Base-by-base conservation (phyloP, 208 protist genomes). In the Crithidia brevicula region DNA sequence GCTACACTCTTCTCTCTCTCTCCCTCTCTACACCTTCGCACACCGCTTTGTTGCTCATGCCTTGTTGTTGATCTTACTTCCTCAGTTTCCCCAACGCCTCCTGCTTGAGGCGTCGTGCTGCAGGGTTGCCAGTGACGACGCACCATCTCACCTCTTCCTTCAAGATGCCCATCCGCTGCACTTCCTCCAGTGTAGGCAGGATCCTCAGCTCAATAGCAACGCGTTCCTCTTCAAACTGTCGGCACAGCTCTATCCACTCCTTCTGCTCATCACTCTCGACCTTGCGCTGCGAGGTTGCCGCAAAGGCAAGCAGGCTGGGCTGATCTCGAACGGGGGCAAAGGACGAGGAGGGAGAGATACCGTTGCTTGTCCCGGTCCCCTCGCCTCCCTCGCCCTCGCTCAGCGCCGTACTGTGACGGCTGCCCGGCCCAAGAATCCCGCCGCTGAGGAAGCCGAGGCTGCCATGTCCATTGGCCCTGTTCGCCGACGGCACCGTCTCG, bases 111-210 rank as follows among this genome's bases (percentile, higher is more conserved):
- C 33, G 42, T 38, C 72, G 56, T 34, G 57, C 74, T 6, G 42
- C 63, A 6, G 70, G 67, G 18, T 64, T 36, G 6, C 69, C 73
- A 16, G 70, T 69, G 25, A 57, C 52, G 6, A 81, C 46, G 20
- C 65, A 72, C 79, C 79, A 82, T 46, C 79, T 46, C 28, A 83
- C 67, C 65, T 79, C 72, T 31, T 83, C 79, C 51, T 66, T 77
- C 27, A 85, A 23, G 16, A 85, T 77, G 1, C 54, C 38, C 45
- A 77, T 67, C 22, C 79, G 72, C 9, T 45, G 60, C 23, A 62
- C 64, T 27, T 79, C 62, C 58, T 84, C 79, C 58, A 63, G 51
- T 36, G 56, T 82, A 23, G 52, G 23, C 30, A 84, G 49, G 31
- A 67, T 15, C 23, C 43, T 27, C 38, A 77, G 40, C 15, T 53